Percentiles rank a stretch among this genome's conserved stretches.
phyloP scores from a whole-genome alignment of 805 yeast species.

The Ogataea ganodermae region DNA sequence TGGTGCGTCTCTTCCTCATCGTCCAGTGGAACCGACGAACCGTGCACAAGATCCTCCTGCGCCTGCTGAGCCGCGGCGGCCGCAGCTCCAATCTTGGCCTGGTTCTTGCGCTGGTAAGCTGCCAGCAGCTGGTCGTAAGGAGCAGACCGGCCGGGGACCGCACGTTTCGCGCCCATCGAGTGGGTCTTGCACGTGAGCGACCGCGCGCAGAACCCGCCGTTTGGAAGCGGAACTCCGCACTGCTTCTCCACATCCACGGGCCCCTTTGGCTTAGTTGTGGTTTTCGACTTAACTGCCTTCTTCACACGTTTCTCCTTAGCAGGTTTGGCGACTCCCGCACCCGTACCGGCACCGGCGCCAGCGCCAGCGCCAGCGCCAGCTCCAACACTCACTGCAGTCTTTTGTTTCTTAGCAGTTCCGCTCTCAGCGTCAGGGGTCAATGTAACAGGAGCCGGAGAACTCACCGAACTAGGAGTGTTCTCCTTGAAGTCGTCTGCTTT shows the following conservation, averaged over 20 bases:
- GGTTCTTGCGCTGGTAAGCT: slow-evolving; percentile 89
- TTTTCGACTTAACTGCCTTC: slow-evolving; percentile 38
- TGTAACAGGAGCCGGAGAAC: slow-evolving; percentile 16
- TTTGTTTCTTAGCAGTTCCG: slow-evolving; percentile 20
- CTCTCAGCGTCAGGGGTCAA: slow-evolving; percentile 2
- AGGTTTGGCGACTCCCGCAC: slow-evolving; percentile 10
- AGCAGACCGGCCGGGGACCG: slow-evolving; percentile 90
- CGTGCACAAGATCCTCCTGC: slow-evolving; percentile 62
- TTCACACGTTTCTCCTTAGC: slow-evolving; percentile 37
- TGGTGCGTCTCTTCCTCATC: slow-evolving; percentile 93
- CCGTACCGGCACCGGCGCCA: background rate
- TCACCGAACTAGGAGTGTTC: slow-evolving; percentile 30
- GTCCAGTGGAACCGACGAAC: slow-evolving; percentile 53
- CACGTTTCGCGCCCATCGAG: slow-evolving; percentile 97
- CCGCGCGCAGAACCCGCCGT: slow-evolving; percentile 95
- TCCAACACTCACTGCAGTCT: slow-evolving; percentile 9
- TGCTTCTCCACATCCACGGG: slow-evolving; percentile 92
- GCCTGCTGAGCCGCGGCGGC: slow-evolving; percentile 80
- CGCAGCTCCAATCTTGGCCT: slow-evolving; percentile 82
- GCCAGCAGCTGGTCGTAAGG: slow-evolving; percentile 87
- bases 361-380: background rate
- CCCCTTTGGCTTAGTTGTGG: slow-evolving; percentile 60
- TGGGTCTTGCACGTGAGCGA: slow-evolving; percentile 96
- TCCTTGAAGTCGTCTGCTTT: slow-evolving; percentile 27
- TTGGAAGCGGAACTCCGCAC: slow-evolving; percentile 93